Base-by-base conservation (phyloP, 805 yeast species). In the Ogataea corticis region DNA sequence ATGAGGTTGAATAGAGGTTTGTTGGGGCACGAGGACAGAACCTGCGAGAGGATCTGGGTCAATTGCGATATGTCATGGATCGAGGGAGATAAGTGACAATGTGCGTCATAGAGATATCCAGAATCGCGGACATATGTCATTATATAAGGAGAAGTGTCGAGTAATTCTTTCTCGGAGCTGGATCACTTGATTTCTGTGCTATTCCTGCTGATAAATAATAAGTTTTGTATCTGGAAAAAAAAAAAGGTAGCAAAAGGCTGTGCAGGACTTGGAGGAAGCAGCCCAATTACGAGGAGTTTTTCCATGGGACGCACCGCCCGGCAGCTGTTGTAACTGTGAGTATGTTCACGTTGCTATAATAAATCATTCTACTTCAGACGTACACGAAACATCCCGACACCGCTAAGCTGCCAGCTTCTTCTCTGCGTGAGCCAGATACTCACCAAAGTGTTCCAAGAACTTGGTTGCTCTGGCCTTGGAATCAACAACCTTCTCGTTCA, bases 401-500 rank as follows among this genome's bases (percentile, higher is more conserved):
- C 25, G 9, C 25, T 21, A 21, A 11, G 40, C 23, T 16, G 48
- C 41, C 31, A 29, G 52, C 36, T 49, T 56, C 15, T 44, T 35
- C 29, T 54, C 61, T n/a, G 51, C 56, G 21, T 50, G 50, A 15
- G 50, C 35, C 30, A 59, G 31, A 28, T 55, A 56, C 11, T 46
- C 41, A n/a, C 59, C 62, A 13, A 64, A 56, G 21, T 44, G 49
- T 11, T 52, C 46, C 23, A 56, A 33, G 52, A 70, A 55, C 28
- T 63, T 48, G 30, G 66, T 55, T 12, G 82, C 81, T 61, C 73
- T 75, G 37, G 66, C 67, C 49, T 72, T 72, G n/a, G 79, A 65
- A 51, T 73, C 79, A 17, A 60, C 57, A 17, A 72, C 72, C 44
- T 67, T 66, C n/a, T 64, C 69, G 41, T 71, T 70, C 12, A 70